Conservation (phyloP, 1,284 basidiomycete species). For the Mycena sp. region DNA sequence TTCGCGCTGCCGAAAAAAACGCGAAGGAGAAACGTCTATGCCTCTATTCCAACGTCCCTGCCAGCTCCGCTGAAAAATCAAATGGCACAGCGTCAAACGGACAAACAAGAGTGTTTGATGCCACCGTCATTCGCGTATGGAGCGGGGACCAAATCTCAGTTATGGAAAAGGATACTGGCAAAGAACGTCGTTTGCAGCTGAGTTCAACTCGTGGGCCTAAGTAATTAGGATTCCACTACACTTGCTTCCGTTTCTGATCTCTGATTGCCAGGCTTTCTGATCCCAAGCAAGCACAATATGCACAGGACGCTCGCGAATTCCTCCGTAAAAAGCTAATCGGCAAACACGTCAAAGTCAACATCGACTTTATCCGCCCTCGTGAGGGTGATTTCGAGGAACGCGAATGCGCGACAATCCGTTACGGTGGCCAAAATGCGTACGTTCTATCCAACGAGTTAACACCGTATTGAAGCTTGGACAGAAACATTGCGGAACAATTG, state of each 20-base stretch:
- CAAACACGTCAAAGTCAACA: conserved; percentile 83
- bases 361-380: conserved; percentile 92
- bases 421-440: conserved; percentile 81
- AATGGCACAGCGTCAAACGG: conserved; percentile 57
- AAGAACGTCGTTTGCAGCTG: conserved; percentile 88
- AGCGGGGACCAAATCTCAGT: conserved; percentile 92
- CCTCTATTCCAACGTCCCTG: conserved; percentile 75
- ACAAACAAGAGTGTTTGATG: conserved; percentile 76
- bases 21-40: conserved; percentile 87
- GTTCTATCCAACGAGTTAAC: conserved; percentile 34
- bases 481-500: conserved; percentile 92
- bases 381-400: conserved; percentile 95
- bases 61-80: conserved; percentile 51
- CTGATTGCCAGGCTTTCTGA: conserved; percentile 74
- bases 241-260: conserved; percentile 5
- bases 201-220: conserved; percentile 91
- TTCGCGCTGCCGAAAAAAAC: conserved; percentile 84
- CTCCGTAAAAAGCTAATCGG: conserved; percentile 92
- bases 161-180: conserved; percentile 74
- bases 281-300: conserved; percentile 88
- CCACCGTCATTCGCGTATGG: conserved; percentile 89
- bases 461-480: conserved; percentile 40
- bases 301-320: conserved; percentile 92
- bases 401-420: conserved; percentile 89
- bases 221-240: conserved; percentile 47